Base-by-base conservation (phyloP, 2,329 filamentous ascomycete genomes). In the Aspergillus candidus region DNA sequence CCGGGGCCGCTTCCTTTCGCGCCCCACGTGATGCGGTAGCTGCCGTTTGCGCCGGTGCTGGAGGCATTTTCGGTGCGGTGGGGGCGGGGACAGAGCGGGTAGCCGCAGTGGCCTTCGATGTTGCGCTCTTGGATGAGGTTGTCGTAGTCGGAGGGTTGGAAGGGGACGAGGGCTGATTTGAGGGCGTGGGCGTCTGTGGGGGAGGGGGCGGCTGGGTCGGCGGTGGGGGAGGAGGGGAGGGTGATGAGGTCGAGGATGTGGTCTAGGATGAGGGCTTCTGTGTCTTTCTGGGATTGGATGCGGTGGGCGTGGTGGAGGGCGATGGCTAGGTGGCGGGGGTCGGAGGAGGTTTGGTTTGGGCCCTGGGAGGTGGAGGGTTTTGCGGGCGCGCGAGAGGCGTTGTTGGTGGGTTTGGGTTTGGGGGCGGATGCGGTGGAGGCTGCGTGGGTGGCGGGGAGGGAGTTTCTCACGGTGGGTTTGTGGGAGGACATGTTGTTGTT, bases 121-220 rank as follows among this genome's bases (percentile, higher is more conserved):
- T 94, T 94, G 58, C 93, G 86, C 72, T 98, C 93, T 52, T 85
- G 78, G 48, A 96, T 82, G 39, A 97, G 73, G 52, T 87, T 85
- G 60, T 95, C 88, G 71, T 94, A 94, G 71, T 98, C 91, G 41
- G 78, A 76, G 1, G 90, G 88, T 62, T 91, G 87, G 68, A 96
- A 97, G 35, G 80, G 74, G 8, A 76, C 71, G 17, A 97, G 70
- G 31, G 80, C 76, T 3, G 72, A 60, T 55, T 83, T 82, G 68
- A 97, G 89, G 42, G 71, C 70, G 32, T 68, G 62, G 1, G 75
- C 75, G 61, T 95, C 88, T 29, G 75, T 63, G 1, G 75, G 58
- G 6, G 80, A 73, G 2, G 80, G 79, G 2, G 68, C 63, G 13
- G 70, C 69, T 22, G 78, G 70, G 56, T 77, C 70, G 35, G 76